Conservation (phyloP, 371 early-diverging fungal species). For the Lichtheimia corymbifera region DNA sequence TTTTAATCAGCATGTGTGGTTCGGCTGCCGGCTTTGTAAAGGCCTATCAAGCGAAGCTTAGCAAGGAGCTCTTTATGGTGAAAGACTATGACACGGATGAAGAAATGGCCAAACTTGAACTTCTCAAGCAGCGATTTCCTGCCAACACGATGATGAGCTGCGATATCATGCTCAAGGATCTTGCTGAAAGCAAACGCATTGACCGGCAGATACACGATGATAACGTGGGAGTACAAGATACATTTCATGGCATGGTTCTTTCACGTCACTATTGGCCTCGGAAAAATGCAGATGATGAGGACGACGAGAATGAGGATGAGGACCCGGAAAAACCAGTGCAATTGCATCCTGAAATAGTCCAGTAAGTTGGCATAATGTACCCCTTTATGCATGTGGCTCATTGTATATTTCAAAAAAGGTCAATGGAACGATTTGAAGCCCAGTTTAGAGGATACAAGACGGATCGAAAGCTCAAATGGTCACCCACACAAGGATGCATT, state of each 20-base stretch:
- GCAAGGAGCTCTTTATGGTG: conserved; percentile 18
- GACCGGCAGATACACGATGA: conserved; percentile 35
- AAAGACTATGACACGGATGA: conserved; percentile 29
- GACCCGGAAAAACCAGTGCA: too few relatives aligned
- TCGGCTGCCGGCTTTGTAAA: conserved; percentile 26
- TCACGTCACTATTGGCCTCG: conserved; percentile 41
- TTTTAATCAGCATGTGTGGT: conserved; percentile 36
- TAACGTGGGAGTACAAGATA: neutral
- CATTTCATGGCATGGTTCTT: conserved; percentile 29
- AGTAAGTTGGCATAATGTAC: too few relatives aligned
- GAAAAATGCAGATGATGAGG: conserved; percentile 3
- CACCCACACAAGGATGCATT: conserved; percentile 26
- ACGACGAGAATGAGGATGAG: conserved; percentile 15
- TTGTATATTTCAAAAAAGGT: neutral
- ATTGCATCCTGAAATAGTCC: too few relatives aligned
- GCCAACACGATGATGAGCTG: conserved; percentile 29
- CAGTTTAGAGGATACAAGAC: conserved; percentile 23
- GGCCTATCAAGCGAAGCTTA: conserved; percentile 29
- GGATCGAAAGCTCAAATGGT: conserved; percentile 27
- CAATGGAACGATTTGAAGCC: conserved; percentile 19
- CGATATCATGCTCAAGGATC: conserved; percentile 46
- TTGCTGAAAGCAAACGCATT: conserved; percentile 31
- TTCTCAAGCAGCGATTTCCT: conserved; percentile 37
- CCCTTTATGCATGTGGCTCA: too few relatives aligned
- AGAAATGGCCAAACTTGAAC: conserved; percentile 29